Evolutionary conservation across 257 asterid genomes (phyloP), one percentile per base, ranked within the genome.

Genomic region (Lycium barbarum): DNA sequence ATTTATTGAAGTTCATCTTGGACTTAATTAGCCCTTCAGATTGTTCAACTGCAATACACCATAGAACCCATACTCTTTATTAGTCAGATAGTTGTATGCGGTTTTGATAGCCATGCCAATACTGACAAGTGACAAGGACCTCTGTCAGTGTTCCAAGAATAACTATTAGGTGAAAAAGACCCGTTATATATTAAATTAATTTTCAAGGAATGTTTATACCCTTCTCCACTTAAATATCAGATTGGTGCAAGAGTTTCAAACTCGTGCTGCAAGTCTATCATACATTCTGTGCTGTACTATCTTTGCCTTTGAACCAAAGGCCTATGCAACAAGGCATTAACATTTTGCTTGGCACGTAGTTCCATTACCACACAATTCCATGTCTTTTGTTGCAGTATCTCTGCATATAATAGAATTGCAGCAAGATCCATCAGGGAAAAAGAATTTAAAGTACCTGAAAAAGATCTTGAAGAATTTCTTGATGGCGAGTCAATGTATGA

Each of bases 391-490:
- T 51, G 20, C 81, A 76, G 81, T 49, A 22, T 13, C 72, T 65
- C 22, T 76, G 13, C 15, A 15, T 73, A 73, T n/a, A 73, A 26
- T 20, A 47, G 57, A 72, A 26, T 45, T 72, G 58, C 81, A 51
- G n/a, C 47, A 76, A 53, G 14, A 76, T 51, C 62, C 20, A 73
- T 15, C 2, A 17, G 43, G 81, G 18, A 15, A 20, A 78, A 53
- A 78, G 14, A 74, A 53, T 53, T 51, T 26, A 0, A 51, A 80
- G 18, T 73, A 96, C 99, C 98, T 96, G 99, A 86, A 93, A 85
- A 84, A 94, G 97, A 93, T 96, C 99, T 91, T 93, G 98, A 88
- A 96, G 95, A 86, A 96, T 96, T 89, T 96, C 98, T 89, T 93
- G 98, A 89, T 96, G 99, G 55, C 99, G 98, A 79, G 97, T 96